These are phyloP conservation scores for Paspalum notatum DNA, from an alignment of 176 grass and related monocot species.

Conservation along the genomic window DNA sequence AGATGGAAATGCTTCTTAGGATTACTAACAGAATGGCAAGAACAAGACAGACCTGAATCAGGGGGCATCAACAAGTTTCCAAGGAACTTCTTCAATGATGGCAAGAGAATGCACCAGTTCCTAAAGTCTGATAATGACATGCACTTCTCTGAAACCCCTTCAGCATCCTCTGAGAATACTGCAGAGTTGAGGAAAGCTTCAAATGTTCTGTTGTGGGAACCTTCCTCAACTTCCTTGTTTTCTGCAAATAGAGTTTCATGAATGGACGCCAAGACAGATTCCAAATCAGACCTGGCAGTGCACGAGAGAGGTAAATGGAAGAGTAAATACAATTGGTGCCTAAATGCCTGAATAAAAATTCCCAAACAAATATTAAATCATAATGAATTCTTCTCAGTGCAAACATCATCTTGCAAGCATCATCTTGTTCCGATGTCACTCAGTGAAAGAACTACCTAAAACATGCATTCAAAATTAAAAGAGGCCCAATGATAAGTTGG, in stretches of 20 bases:
- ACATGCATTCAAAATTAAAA: not conserved
- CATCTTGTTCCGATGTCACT: not conserved
- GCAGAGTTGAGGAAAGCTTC: conserved; percentile 73
- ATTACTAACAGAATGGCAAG: conserved; percentile 19
- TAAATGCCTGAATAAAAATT: conserved; percentile 5
- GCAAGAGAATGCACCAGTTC: conserved; percentile 73
- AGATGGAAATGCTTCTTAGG: conserved; percentile 12
- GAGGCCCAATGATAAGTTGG: not conserved
- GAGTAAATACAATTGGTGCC: conserved; percentile 30
- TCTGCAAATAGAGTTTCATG: conserved; percentile 70
- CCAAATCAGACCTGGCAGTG: conserved; percentile 79
- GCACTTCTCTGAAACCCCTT: conserved; percentile 51
- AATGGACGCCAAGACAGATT: conserved; percentile 74
- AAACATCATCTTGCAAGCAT: too few relatives aligned
- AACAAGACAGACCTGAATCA: conserved; percentile 66
- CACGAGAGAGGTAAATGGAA: not conserved
- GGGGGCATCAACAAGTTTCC: conserved; percentile 76
- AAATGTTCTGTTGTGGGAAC: conserved; percentile 44
- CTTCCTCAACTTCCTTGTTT: conserved; percentile 44
- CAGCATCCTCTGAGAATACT: conserved; percentile 63
- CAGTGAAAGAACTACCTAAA: not conserved
- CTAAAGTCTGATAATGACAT: conserved; percentile 86
- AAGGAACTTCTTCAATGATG: conserved; percentile 80
- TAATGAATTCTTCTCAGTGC: not conserved
- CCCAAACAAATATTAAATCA: not conserved